These are phyloP conservation scores for Fusarium sp. DNA, from an alignment of 2,329 filamentous ascomycete genomes.

Conservation along the genomic window DNA sequence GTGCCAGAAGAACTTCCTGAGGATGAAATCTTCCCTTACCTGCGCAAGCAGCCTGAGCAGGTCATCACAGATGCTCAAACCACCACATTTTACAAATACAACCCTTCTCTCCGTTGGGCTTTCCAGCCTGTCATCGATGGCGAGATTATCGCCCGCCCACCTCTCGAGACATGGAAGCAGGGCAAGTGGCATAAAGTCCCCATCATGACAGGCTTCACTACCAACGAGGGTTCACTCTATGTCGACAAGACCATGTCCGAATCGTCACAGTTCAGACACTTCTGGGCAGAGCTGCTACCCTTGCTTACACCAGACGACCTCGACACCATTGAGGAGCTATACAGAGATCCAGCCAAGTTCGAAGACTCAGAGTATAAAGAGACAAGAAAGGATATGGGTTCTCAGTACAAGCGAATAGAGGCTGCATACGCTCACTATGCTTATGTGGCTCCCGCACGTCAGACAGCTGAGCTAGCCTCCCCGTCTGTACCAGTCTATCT, in stretches of 20 bases:
- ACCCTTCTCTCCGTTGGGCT: slow-evolving; percentile 65
- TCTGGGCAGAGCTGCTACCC: slow-evolving; percentile 72
- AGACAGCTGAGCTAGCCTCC: slow-evolving; percentile 56
- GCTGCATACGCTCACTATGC: slow-evolving; percentile 67
- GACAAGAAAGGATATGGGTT: slow-evolving; percentile 55
- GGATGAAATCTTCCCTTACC: slow-evolving; percentile 57
- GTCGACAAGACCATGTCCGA: slow-evolving; percentile 64
- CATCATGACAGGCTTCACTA: slow-evolving; percentile 76
- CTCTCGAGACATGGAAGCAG: slow-evolving; percentile 66
- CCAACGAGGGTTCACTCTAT: slow-evolving; percentile 76
- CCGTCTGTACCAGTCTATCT: slow-evolving; percentile 38
- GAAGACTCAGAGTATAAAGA: slow-evolving; percentile 53
- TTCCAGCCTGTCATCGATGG: slow-evolving; percentile 76
- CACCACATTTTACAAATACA: slow-evolving; percentile 60
- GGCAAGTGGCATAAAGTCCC: slow-evolving; percentile 49
- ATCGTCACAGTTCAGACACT: slow-evolving; percentile 65
- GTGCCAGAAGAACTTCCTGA: slow-evolving; percentile 31
- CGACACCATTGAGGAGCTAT: slow-evolving; percentile 65
- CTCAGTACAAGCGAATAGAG: slow-evolving; percentile 67
- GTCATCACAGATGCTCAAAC: slow-evolving; percentile 54
- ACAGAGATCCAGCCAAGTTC: slow-evolving; percentile 65
- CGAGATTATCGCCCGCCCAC: slow-evolving; percentile 68
- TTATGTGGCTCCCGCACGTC: slow-evolving; percentile 64
- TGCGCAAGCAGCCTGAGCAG: slow-evolving; percentile 57
- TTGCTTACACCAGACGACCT: slow-evolving; percentile 65